Base-by-base conservation (phyloP, 2,329 filamentous ascomycete species). In the Xylaria sp. region DNA sequence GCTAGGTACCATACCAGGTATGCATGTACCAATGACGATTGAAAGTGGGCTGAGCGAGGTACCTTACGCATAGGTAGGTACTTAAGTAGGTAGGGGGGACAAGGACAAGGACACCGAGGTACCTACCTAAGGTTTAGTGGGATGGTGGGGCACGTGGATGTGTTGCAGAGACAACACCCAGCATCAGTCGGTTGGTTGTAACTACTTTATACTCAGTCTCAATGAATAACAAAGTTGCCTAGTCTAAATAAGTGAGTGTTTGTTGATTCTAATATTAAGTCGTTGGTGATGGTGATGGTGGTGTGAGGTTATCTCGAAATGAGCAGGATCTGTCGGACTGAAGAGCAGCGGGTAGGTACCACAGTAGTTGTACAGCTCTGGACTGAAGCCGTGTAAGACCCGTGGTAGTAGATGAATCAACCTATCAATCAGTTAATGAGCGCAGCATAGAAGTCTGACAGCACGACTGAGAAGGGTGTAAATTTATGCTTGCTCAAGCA, bases 101-200 rank as follows among this genome's bases (percentile, higher is more conserved):
- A n/a, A n/a, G n/a, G n/a, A n/a, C n/a, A n/a, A n/a, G n/a, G n/a
- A n/a, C n/a, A n/a, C n/a, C n/a, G n/a, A n/a, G n/a, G n/a, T 6
- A 33, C 4, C 15, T 29, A 51, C 15, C 22, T 55, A 13, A 17
- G 25, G 27, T n/a, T 44, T 38, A 22, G 49, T 17, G 25, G 53
- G 20, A 51, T 39, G 56, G 49, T 29, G 20, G 39, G 29, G 49
- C 55, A 65, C 55, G 39, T 38, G 55, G 56, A 15, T 22, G 33
- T 51, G 61, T 53, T 20, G n/a, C 17, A 7, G 27, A 53, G 36
- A 44, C 49, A 39, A 45, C 36, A 51, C 39, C 44, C 25, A 27
- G 22, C 33, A 39, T 31, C 45, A 39, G 42, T 39, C 45, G 42
- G 45, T 58, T 13, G 36, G 11, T 20, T 25, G 39, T 22, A n/a